A percentile compares a stretch with the other conserved stretches of the same genome.
Conservation (phyloP, 805 yeast species). For the Pichia gijzeniarum region DNA sequence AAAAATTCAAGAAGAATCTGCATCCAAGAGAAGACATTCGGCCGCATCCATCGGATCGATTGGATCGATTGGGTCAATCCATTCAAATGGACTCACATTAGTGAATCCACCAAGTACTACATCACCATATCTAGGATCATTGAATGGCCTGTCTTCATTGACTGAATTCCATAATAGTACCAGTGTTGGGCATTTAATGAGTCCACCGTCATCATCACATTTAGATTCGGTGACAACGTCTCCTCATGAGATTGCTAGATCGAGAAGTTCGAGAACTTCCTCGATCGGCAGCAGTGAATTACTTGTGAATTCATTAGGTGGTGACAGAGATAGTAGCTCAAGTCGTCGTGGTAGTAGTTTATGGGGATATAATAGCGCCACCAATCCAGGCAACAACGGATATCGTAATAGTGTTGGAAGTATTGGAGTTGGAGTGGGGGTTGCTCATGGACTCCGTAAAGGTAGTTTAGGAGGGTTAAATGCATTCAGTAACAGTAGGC, state of each 20-base stretch:
- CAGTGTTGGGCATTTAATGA: neutral
- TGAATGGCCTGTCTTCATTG: constrained; percentile 5
- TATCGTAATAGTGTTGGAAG: constrained; percentile 2
- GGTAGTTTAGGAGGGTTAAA: constrained; percentile 8
- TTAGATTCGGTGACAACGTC: constrained; percentile 8
- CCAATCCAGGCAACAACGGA: neutral
- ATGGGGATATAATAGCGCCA: constrained; percentile 6
- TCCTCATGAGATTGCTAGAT: constrained; percentile 6
- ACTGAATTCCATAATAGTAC: neutral
- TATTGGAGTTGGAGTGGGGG: neutral
- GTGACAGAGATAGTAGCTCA: constrained; percentile 6
- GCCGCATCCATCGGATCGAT: constrained; percentile 24
- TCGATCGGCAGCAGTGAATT: constrained; percentile 12
- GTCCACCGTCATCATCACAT: constrained; percentile 7
- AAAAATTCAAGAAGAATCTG: constrained; percentile 22
- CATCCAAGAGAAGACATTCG: constrained; percentile 26
- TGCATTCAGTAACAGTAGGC: constrained; percentile 6
- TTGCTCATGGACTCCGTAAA: constrained; percentile 1
- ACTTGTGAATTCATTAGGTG: neutral
- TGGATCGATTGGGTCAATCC: constrained; percentile 2
- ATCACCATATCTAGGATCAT: constrained; percentile 11
- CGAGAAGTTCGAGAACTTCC: constrained; percentile 13
- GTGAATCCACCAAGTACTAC: constrained; percentile 22
- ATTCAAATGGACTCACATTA: constrained; percentile 16
- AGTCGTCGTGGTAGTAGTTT: constrained; percentile 13